phyloP scores from a whole-genome alignment of 1,284 basidiomycete genomes.

The Xanthoconium separans region DNA sequence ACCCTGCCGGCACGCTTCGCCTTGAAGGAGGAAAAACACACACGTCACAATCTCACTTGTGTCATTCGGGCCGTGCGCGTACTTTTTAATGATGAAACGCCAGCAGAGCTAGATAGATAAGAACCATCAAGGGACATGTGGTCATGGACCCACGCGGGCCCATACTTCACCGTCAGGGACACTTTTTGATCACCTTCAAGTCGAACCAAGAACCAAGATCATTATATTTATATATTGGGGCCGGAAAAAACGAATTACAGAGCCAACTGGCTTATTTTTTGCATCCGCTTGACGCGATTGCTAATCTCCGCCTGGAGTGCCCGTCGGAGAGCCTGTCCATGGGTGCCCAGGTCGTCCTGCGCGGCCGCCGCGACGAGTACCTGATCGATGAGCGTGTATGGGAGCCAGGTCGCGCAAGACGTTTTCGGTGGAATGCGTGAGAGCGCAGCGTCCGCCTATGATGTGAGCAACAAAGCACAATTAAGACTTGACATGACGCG shows the following conservation, averaged over 20 bases:
- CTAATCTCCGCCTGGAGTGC: conserved; percentile 58
- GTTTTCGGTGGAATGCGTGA: conserved; percentile 55
- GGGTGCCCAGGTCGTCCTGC: conserved; percentile 49
- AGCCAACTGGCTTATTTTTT: conserved; percentile 47
- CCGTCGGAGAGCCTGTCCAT: conserved; percentile 39
- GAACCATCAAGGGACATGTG: not conserved
- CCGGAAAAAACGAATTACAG: conserved; percentile 9
- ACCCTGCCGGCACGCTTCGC: conserved; percentile 20
- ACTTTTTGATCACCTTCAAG: not conserved
- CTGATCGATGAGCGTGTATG: conserved; percentile 86
- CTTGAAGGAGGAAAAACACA: not conserved
- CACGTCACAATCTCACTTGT: conserved; percentile 5
- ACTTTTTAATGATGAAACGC: conserved; percentile 1
- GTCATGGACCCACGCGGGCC: not conserved
- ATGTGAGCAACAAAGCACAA: conserved; percentile 1
- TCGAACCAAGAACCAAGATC: not conserved
- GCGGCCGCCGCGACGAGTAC: conserved; percentile 74
- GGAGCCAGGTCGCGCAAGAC: conserved; percentile 70
- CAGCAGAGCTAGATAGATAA: conserved; percentile 13
- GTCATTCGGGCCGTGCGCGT: conserved; percentile 1
- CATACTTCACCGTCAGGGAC: not conserved
- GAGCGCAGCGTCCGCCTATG: conserved; percentile 54
- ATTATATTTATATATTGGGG: not conserved
- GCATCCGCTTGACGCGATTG: conserved; percentile 60
- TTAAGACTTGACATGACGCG: conserved; percentile 8